Evolutionary conservation across 441 rosid genomes (phyloP).

Genomic region (Kokia cookei): DNA sequence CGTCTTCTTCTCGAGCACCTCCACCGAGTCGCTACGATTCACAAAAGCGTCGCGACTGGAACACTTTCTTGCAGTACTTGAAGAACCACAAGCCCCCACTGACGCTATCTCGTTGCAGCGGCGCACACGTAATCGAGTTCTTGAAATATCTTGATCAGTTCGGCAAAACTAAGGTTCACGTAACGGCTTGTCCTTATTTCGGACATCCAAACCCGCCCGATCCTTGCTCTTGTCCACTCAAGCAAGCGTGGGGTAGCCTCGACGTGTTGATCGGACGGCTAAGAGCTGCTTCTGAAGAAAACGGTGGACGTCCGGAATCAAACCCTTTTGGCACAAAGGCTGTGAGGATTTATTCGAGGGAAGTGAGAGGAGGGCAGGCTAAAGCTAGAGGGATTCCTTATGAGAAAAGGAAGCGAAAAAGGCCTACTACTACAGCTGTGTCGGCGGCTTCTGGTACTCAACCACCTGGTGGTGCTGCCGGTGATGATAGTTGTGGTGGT

Average conservation of each 20-base stretch:
- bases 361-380: constrained; percentile 81
- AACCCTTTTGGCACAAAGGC: constrained; percentile 87
- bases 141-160: constrained; percentile 85
- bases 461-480: constrained; percentile 1
- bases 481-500: constrained; percentile 7
- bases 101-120: constrained; percentile 70
- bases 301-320: constrained; percentile 72
- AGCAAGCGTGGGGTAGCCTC: constrained; percentile 94
- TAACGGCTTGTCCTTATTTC: constrained; percentile 63
- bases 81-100: constrained; percentile 86
- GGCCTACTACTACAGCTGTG: constrained; percentile 23
- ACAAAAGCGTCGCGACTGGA: constrained; percentile 93
- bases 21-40: constrained; percentile 86
- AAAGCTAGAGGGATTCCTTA: constrained; percentile 91
- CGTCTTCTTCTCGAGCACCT: constrained; percentile 36
- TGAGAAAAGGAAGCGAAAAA: constrained; percentile 90
- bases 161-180: constrained; percentile 89
- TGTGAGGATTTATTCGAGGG: constrained; percentile 84
- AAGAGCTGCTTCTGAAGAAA: constrained; percentile 84
- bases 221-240: constrained; percentile 80
- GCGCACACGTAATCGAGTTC: constrained; percentile 89
- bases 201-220: constrained; percentile 81
- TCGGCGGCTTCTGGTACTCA: constrained; percentile 13
- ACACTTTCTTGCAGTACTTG: constrained; percentile 81
- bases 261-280: constrained; percentile 93